Evolutionary conservation across 345 rosid species (phyloP).

Genomic region (Microthlaspi erraticum): DNA sequence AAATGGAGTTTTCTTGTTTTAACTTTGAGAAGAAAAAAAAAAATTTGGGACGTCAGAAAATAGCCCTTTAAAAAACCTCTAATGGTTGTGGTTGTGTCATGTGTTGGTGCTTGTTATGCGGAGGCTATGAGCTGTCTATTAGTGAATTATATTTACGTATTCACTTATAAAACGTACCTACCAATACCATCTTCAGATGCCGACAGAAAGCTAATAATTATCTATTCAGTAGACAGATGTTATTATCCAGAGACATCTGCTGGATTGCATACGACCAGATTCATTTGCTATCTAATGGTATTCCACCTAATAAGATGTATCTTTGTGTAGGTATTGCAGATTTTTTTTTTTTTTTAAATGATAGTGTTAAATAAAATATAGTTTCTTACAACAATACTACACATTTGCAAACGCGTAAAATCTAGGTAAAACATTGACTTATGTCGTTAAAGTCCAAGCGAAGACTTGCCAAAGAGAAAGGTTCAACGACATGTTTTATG

Average conservation of each 20-base stretch:
- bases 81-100: slow-evolving; percentile 17
- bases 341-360: background rate
- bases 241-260: slow-evolving; percentile 15
- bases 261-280: slow-evolving; percentile 26
- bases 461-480: too few species aligned
- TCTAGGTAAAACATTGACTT: too few species aligned
- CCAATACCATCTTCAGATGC: slow-evolving; percentile 39
- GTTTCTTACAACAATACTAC: background rate
- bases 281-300: slow-evolving; percentile 20
- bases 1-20: background rate
- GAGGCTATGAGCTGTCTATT: slow-evolving; percentile 34
- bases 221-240: background rate
- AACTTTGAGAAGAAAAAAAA: too few species aligned
- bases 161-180: slow-evolving; percentile 34
- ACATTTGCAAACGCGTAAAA: too few species aligned
- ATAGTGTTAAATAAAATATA: background rate
- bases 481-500: too few species aligned
- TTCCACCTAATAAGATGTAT: slow-evolving; percentile 23
- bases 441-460: too few species aligned
- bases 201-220: slow-evolving; percentile 29
- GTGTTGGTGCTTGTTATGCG: slow-evolving; percentile 24
- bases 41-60: background rate
- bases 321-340: slow-evolving; percentile 9
- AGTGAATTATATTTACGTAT: slow-evolving; percentile 23
- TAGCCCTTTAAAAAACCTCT: background rate